Evolutionary conservation across 495 filamentous ascomycete species (phyloP).

Genomic region (Terfezia claveryi): DNA sequence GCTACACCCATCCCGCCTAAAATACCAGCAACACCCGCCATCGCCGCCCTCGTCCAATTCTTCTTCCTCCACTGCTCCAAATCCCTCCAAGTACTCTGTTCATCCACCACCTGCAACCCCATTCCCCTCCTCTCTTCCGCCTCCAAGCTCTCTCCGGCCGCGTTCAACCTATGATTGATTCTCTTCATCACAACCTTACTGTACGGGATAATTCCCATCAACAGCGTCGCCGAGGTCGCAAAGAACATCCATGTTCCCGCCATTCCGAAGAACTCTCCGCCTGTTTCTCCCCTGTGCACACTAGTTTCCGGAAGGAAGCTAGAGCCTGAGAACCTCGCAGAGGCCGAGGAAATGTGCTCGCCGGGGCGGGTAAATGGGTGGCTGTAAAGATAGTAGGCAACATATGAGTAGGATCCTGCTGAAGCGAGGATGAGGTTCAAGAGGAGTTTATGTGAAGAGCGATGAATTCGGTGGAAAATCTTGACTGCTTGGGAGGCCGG

Average conservation of each 20-base stretch:
- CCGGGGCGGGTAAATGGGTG: not conserved
- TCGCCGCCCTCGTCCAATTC: not conserved
- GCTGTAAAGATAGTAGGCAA: constrained; percentile 12
- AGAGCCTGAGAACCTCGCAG: constrained; percentile 3
- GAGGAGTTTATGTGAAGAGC: constrained; percentile 2
- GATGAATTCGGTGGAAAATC: constrained; percentile 8
- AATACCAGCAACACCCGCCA: constrained; percentile 2
- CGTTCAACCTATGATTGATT: constrained; percentile 6
- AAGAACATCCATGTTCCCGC: constrained; percentile 10
- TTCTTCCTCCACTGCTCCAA: constrained; percentile 7
- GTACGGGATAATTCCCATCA: constrained; percentile 12
- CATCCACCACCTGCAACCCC: constrained; percentile 16
- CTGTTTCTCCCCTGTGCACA: constrained; percentile 1
- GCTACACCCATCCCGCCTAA: not conserved
- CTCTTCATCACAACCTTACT: constrained; percentile 6
- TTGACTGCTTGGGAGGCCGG: not conserved
- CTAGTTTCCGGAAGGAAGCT: constrained; percentile 12
- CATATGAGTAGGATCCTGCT: constrained; percentile 12
- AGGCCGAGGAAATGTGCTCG: constrained; percentile 3
- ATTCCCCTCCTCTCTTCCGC: constrained; percentile 6
- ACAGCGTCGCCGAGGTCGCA: constrained; percentile 7
- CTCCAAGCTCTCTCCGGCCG: constrained; percentile 2
- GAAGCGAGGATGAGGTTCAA: constrained; percentile 9
- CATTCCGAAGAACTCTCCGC: constrained; percentile 1
- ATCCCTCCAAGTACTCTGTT: not conserved